phyloP scores from a whole-genome alignment of 2,329 filamentous ascomycete species.

The Paracoccidioides lutzii region DNA sequence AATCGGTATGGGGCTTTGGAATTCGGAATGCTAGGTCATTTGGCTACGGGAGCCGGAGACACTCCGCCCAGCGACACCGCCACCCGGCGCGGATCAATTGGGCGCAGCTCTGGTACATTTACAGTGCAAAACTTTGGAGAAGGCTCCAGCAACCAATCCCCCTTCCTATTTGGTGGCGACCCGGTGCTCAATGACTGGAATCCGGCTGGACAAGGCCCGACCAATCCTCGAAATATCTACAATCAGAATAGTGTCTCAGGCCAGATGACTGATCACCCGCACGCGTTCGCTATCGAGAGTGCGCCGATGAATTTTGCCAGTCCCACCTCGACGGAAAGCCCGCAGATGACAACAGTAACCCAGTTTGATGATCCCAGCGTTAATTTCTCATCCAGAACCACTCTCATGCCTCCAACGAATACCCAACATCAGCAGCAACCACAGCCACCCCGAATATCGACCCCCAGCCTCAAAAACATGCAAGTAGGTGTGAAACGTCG shows the following conservation, averaged over 20 bases:
- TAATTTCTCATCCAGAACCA: conserved; percentile 16
- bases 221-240: conserved; percentile 19
- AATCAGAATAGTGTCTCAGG: conserved; percentile 26
- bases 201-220: conserved; percentile 13
- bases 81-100: conserved; percentile 35
- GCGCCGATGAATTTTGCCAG: conserved; percentile 44
- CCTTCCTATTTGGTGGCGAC: conserved; percentile 35
- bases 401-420: conserved; percentile 15
- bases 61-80: conserved; percentile 54
- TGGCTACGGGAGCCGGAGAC: conserved; percentile 82
- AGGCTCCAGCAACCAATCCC: conserved; percentile 31
- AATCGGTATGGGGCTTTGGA: conserved; percentile 93
- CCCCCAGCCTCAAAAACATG: conserved; percentile 31
- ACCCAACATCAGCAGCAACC: conserved; percentile 14
- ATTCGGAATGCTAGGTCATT: conserved; percentile 91
- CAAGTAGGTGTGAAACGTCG: conserved; percentile 33
- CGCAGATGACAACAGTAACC: conserved; percentile 31
- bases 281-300: conserved; percentile 51
- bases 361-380: conserved; percentile 28
- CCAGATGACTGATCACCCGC: conserved; percentile 35
- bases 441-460: conserved; percentile 26
- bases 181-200: conserved; percentile 36
- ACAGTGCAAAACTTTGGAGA: conserved; percentile 30
- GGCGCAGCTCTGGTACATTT: conserved; percentile 30
- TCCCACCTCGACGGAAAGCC: conserved; percentile 45